Base-by-base conservation (phyloP, 495 filamentous ascomycete genomes). In the Tuber brumale region DNA sequence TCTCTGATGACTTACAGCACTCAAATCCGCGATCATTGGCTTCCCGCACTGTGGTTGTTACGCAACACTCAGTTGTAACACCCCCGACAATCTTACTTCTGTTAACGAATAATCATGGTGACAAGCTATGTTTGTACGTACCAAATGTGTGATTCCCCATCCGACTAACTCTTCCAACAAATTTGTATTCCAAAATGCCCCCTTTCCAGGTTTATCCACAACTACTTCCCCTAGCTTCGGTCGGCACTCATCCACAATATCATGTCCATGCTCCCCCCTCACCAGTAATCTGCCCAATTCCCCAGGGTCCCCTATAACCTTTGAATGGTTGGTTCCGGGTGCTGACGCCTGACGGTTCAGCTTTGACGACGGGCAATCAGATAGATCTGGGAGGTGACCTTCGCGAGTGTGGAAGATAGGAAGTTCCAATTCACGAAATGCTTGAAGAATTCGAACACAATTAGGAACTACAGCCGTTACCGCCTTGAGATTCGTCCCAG, bases 1-100 rank as follows among this genome's bases (percentile, higher is more conserved):
- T 41, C 23, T 66, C 42, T 79, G 31, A 83, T 66, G 57, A 85
- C 80, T 86, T 81, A 85, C 88, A 87, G 84, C 91, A 93, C 76
- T 93, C 91, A 79, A 90, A 93, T 0, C 91, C 92, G 19, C 91
- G 89, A 82, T 92, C 92, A 81, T 91, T 91, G 72, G 90, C 90
- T 78, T 93, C 92, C 70, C 91, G 86, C 75, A 92, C 86, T 1
- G 91, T 92, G 1, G 88, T 90, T 31, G 88, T 89, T 8, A 93
- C 90, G 76, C 90, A 92, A 39, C 90, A 88, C 76, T 90, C 89
- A 0, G 87, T 88, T 21, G 87, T 89, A 48, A 89, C 86, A 78
- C 76, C 83, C 74, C 43, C 81, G 74, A 72, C 80, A 35, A 66
- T 66, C 57, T 66, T 66, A 19, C 14, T 5, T 7, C 46, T 16